A percentile compares a stretch with the other conserved stretches of the same genome.
phyloP scores from a whole-genome alignment of 768 basidiomycete species.

The Trametes villosa region DNA sequence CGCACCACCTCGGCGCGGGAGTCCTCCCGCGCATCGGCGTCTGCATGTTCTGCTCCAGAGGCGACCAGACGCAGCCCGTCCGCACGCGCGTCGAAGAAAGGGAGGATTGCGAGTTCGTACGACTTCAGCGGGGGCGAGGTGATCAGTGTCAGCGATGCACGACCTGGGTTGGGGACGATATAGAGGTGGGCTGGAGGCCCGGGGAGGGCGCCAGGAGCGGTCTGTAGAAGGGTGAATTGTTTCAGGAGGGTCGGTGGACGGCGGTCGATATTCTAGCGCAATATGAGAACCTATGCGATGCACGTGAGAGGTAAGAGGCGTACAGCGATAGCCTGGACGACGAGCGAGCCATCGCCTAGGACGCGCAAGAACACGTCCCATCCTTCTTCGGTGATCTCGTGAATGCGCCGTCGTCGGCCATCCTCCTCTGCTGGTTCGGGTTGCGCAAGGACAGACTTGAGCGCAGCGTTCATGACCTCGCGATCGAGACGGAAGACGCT shows the following conservation, averaged over 20 bases:
- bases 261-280: conserved; percentile 81
- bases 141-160: conserved; percentile 53
- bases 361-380: conserved; percentile 84
- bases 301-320: conserved; percentile 32
- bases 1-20: conserved; percentile 51
- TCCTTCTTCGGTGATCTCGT: conserved; percentile 68
- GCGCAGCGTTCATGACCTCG: conserved; percentile 53
- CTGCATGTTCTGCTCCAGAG: conserved; percentile 18
- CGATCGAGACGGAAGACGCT: conserved; percentile 73
- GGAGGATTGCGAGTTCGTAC: conserved; percentile 58
- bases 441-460: conserved; percentile 47
- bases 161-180: conserved; percentile 31
- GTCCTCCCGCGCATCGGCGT: conserved; percentile 42
- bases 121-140: conserved; percentile 69
- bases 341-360: conserved; percentile 71
- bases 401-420: conserved; percentile 50
- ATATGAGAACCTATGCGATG: not conserved
- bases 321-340: conserved; percentile 75
- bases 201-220: conserved; percentile 53
- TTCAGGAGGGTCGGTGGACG: conserved; percentile 83
- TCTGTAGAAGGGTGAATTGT: conserved; percentile 74
- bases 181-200: conserved; percentile 54
- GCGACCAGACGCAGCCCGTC: conserved; percentile 49
- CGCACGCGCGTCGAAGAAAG: conserved; percentile 62
- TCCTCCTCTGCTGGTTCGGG: conserved; percentile 44